These are phyloP conservation scores for Rubia tinctorum DNA, from an alignment of 305 asterid genomes.

Conservation along the genomic window DNA sequence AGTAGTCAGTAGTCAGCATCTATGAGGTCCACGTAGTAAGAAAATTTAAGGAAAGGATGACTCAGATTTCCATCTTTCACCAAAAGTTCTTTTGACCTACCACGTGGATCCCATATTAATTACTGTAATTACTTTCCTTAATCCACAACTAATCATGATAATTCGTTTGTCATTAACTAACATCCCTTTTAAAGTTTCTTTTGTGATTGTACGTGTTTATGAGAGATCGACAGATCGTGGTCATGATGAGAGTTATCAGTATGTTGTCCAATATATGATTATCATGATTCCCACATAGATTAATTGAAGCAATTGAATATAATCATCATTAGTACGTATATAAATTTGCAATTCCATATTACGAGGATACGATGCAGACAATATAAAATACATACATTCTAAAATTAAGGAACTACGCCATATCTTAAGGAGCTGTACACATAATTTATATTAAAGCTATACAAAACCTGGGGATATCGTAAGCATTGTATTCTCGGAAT, in stretches of 20 bases:
- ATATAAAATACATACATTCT: too few species aligned
- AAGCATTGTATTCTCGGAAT: too few species aligned
- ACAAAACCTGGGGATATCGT: too few species aligned
- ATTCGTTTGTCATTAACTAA: neutral
- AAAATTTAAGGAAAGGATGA: constrained; percentile 18
- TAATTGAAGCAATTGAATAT: neutral
- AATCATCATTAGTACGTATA: neutral
- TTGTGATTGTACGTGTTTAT: neutral
- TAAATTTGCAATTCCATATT: too few species aligned
- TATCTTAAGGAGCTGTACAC: too few species aligned
- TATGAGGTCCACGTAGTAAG: constrained; percentile 1
- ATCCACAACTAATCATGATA: neutral
- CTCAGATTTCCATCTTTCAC: constrained; percentile 26
- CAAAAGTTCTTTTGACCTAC: constrained; percentile 28
- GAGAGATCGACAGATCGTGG: neutral
- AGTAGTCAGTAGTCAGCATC: neutral
- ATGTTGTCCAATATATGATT: neutral
- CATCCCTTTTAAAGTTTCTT: neutral
- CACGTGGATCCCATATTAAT: constrained; percentile 47
- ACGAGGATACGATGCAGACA: too few species aligned
- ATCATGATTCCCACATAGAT: neutral
- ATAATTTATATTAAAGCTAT: too few species aligned
- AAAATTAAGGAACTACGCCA: too few species aligned
- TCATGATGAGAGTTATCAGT: neutral
- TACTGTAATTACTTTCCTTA: neutral